Base-by-base conservation (phyloP, 768 basidiomycete genomes). In the Mycena metata region DNA sequence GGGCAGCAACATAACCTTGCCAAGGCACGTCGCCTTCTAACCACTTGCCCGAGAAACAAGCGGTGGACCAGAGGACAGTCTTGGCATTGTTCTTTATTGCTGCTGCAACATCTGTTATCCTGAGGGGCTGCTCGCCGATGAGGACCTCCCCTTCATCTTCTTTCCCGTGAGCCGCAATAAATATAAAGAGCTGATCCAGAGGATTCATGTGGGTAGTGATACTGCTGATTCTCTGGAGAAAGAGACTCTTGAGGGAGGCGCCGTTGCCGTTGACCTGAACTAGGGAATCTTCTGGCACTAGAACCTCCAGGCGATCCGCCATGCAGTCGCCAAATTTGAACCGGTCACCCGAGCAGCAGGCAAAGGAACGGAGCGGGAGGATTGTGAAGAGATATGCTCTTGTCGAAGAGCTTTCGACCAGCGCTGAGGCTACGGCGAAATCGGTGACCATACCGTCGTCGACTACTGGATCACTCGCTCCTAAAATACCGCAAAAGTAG, bases 121-220 rank as follows among this genome's bases (percentile, higher is more conserved):
- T 35, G 30, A 54, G 8, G 9, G 13, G 16, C 30, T 54, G 30
- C 33, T 54, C 51, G 30, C 51, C 51, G 33, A 54, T 33, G 9
- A 15, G 17, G 5, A 54, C 51, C 33, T 35, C 33, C 33, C 51
- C 51, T 19, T 23, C 51, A 12, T 54, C 17, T 54, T 36, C 51
- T 54, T 54, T 33, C 33, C 51, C 51, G 35, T 54, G 51, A 19
- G 51, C 51, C 3, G 51, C 51, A 13, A 54, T 54, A 19, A 54
- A 36, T 8, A 54, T 36, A 35, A 54, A 9, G 1, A 54, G 33
- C 30, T n/a, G 26, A 17, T 54, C 51, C 12, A 3, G 4, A 7
- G 51, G 51, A 9, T 33, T 24, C 51, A 54, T 54, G 15, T 26
- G 17, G 7, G 16, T 54, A 11, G 51, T 54, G 12, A 54, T 33